These are phyloP conservation scores for Bonia amplexicaulis DNA, from an alignment of 176 grass and related monocot species.

Conservation along the genomic window DNA sequence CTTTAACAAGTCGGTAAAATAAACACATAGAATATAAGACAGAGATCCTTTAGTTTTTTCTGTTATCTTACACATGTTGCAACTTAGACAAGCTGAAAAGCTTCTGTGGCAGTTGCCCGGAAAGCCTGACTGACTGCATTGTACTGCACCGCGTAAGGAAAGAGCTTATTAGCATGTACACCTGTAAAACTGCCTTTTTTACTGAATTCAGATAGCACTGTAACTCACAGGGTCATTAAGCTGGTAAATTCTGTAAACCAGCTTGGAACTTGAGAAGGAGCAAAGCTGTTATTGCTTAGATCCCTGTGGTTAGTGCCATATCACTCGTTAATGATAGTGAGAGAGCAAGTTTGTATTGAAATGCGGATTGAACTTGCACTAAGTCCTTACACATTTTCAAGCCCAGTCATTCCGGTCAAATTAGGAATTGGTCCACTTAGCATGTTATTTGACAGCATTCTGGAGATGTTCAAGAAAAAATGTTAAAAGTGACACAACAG, in stretches of 20 bases:
- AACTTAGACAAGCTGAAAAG: constrained; percentile 48
- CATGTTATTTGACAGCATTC: constrained; percentile 66
- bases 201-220: not conserved
- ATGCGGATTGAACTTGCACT: not conserved
- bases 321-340: constrained; percentile 4
- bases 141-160: constrained; percentile 20
- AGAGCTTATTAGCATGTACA: not conserved
- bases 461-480: constrained; percentile 23
- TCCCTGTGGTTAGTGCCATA: constrained; percentile 45
- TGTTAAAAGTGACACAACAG: not conserved
- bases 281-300: constrained; percentile 78
- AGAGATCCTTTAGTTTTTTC: not conserved
- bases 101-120: constrained; percentile 45
- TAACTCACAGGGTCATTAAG: constrained; percentile 59
- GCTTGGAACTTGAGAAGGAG: constrained; percentile 47
- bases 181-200: not conserved
- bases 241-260: constrained; percentile 41
- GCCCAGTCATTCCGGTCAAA: constrained; percentile 33
- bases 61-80: constrained; percentile 65
- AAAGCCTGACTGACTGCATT: constrained; percentile 59
- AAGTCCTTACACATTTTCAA: constrained; percentile 74
- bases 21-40: not conserved
- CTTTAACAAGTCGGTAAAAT: constrained; percentile 23
- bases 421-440: constrained; percentile 59
- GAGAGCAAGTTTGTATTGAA: constrained; percentile 14